Evolutionary conservation across 331 rosid species (phyloP), one percentile per base, ranked within the genome.

Genomic region (Pyrus hybrid): DNA sequence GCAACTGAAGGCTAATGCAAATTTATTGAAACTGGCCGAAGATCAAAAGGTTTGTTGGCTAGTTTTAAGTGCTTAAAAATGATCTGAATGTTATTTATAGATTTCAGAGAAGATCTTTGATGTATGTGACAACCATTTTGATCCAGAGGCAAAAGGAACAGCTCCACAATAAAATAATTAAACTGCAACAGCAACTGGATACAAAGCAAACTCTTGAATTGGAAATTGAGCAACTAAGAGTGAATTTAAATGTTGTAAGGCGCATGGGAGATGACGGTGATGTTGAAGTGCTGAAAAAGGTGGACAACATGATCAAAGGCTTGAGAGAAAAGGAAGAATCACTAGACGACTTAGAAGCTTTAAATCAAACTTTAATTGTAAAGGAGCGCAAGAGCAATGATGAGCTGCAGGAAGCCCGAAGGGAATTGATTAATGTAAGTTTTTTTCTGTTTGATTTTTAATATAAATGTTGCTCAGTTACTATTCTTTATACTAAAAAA

Each of bases 321-420:
- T 83, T 95, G 88, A 88, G 97, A 71, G 99, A 91, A 68, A 95
- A 91, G 83, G 97, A 91, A 88, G 86, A 80, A 60, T 86, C 91
- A 22, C 88, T 86, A 77, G 93, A 83, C 53, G 88, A 85, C 16
- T 37, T 92, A 43, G 98, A 89, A 78, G 80, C 86, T 8, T 49
- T 91, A 82, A 91, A 92, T 79, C 98, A 93, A 81, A 81, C 88
- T 63, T 81, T 95, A 76, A 87, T 95, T 66, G 82, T 89, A 68
- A 89, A 81, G 84, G 96, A 92, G 87, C 98, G 93, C 45, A 86
- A 85, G 87, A 88, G 97, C 90, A 95, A 95, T 63, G 93, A 89
- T 68, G 99, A 95, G 85, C 89, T 95, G 79, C 97, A 91, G 82
- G 99, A 92, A 28, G 99, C 98, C 80, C 96, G 98, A 45, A 92